Base-by-base conservation (phyloP, 1,284 basidiomycete genomes). In the Marasmius oreades region DNA sequence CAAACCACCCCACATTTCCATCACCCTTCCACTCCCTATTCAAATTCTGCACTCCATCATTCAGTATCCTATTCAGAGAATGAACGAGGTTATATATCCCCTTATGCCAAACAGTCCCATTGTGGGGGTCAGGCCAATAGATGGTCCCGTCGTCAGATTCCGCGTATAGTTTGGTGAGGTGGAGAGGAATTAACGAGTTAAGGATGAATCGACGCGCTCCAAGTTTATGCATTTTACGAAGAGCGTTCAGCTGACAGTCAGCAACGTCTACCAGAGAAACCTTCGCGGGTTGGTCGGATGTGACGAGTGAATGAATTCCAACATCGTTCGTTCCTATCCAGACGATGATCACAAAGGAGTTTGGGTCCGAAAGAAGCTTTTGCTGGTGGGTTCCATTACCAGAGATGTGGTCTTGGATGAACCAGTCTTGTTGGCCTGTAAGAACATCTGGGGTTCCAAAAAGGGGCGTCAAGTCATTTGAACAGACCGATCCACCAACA, bases 311-410 rank as follows among this genome's bases (percentile, higher is more conserved):
- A 46, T 60, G n/a, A 12, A 63, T 28, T 11, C 64, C 64, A 18
- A 65, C 31, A 53, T 65, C 64, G 60, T 65, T 65, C 3, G 64
- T 64, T 16, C 62, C 64, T 23, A 65, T 51, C 44, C 52, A 64
- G 34, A 64, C 34, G 26, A 63, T 53, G n/a, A 61, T 60, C 8
- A 61, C 61, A 31, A 63, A 63, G 33, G 62, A 59, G 3, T 52
- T 26, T 1, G 63, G 62, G 44, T 64, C 56, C 51, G 63, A 56
- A 33, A 54, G 52, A 20, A 64, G 59, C n/a, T 58, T 60, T 45
- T 62, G 61, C 28, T 61, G 47, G 22, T 50, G 48, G 0, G 60
- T 63, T 3, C 62, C 62, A 42, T 56, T 53, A 45, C 42, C 44
- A 26, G 47, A 33, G 16, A 63, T 55, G 42, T 63, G 62, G 55